phyloP scores from a whole-genome alignment of 371 early-diverging fungal species.

The Mortierella sp. region DNA sequence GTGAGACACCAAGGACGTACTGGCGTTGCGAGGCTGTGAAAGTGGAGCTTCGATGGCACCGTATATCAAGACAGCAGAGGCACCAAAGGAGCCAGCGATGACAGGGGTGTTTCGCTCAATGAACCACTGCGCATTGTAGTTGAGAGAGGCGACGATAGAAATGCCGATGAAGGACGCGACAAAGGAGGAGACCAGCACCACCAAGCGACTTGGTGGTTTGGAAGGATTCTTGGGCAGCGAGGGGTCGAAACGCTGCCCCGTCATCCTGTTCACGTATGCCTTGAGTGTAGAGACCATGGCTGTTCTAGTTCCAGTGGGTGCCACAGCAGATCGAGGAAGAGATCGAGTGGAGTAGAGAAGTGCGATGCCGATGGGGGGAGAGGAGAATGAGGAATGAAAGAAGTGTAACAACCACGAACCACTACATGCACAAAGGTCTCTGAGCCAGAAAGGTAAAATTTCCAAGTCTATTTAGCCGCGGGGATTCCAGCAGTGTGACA shows the following conservation, averaged over 20 bases:
- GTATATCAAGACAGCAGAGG: constrained; percentile 72
- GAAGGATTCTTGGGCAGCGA: constrained; percentile 2
- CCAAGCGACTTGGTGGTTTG: constrained; percentile 27
- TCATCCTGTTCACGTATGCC: constrained; percentile 34
- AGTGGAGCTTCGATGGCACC: constrained; percentile 78
- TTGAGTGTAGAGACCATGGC: constrained; percentile 17
- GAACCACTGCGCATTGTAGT: constrained; percentile 40
- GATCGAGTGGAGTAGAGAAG: neutral
- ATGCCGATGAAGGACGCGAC: constrained; percentile 39
- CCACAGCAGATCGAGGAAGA: neutral
- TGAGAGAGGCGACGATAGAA: constrained; percentile 30
- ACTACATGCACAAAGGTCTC: too few species aligned
- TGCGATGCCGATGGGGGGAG: neutral
- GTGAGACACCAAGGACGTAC: constrained; percentile 40
- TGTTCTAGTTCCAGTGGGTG: neutral
- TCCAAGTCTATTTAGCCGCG: too few species aligned
- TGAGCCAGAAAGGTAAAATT: too few species aligned
- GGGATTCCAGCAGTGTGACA: too few species aligned
- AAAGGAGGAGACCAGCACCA: constrained; percentile 38
- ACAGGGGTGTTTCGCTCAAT: constrained; percentile 36
- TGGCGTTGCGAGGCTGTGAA: constrained; percentile 76
- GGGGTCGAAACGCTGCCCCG: constrained; percentile 47
- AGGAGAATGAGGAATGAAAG: neutral
- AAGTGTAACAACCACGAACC: too few species aligned
- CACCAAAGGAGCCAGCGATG: constrained; percentile 42